phyloP scores from a whole-genome alignment of 371 early-diverging fungal genomes.

The Thermomucor indicae-seudaticae region DNA sequence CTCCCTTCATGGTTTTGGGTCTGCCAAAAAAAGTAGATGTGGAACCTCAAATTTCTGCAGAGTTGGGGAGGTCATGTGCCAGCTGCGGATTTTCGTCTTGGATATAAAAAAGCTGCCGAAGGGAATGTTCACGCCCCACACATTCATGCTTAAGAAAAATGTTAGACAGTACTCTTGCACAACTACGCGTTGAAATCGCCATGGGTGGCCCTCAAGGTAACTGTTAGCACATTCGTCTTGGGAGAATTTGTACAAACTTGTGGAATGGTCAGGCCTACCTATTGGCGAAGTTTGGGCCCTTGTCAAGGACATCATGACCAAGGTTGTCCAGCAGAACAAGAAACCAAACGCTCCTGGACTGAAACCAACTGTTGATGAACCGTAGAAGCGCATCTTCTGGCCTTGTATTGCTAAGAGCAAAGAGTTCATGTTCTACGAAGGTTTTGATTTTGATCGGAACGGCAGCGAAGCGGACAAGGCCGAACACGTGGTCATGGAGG shows the following conservation, averaged over 20 bases:
- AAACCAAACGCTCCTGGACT: not conserved
- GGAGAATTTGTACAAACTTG: not conserved
- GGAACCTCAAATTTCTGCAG: too few species aligned
- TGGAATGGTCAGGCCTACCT: constrained; percentile 1
- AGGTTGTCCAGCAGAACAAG: not conserved
- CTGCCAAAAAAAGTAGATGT: too few species aligned
- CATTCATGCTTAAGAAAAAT: constrained; percentile 1
- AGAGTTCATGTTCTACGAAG: constrained; percentile 17
- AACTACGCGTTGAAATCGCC: constrained; percentile 7
- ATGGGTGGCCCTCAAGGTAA: constrained; percentile 10
- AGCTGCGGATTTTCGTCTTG: too few species aligned
- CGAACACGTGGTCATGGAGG: not conserved
- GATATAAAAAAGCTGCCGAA: too few species aligned
- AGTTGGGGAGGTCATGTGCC: too few species aligned
- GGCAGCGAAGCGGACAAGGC: not conserved
- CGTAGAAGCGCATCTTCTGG: constrained; percentile 30
- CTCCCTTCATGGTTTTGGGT: too few species aligned
- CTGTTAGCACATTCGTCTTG: not conserved
- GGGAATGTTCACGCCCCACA: too few species aligned
- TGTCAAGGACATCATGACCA: not conserved
- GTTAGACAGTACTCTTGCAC: constrained; percentile 7
- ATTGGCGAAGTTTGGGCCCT: constrained; percentile 2
- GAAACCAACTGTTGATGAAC: constrained; percentile 18
- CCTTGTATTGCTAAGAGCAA: constrained; percentile 7
- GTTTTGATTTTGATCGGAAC: not conserved